These are phyloP conservation scores for Petunia hybrid DNA, from an alignment of 305 asterid genomes.

Conservation along the genomic window DNA sequence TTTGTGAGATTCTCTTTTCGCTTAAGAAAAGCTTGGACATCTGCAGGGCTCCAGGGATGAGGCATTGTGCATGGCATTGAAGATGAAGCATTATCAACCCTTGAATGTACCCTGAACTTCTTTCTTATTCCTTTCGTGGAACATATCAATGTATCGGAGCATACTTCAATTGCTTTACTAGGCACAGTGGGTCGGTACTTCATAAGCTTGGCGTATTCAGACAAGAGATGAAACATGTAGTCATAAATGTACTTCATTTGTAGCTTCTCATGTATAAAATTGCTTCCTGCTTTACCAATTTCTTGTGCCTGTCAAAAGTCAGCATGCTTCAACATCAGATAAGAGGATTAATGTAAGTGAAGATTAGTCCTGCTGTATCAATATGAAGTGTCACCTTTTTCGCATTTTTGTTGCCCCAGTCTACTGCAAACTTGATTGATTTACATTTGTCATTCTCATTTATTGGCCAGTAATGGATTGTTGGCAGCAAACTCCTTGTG, in stretches of 20 bases:
- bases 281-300: conserved; percentile 79
- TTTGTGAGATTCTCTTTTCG: conserved; percentile 56
- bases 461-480: conserved; percentile 83
- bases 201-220: conserved; percentile 72
- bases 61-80: conserved; percentile 62
- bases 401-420: conserved; percentile 39
- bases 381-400: conserved; percentile 29
- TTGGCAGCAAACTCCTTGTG: conserved; percentile 74
- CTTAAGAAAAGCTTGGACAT: conserved; percentile 45
- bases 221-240: conserved; percentile 71
- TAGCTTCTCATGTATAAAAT: conserved; percentile 65
- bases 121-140: conserved; percentile 59
- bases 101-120: conserved; percentile 57
- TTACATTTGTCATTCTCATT: conserved; percentile 49
- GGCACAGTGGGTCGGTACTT: conserved; percentile 73
- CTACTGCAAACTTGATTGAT: conserved; percentile 54
- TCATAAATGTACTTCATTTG: conserved; percentile 70
- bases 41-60: conserved; percentile 42
- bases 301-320: conserved; percentile 74
- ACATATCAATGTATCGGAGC: conserved; percentile 69
- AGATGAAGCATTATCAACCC: conserved; percentile 55
- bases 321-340: conserved; percentile 36
- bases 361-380: background rate
- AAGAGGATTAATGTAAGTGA: background rate
- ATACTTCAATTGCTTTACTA: conserved; percentile 58